Evolutionary conservation across 202 grass and related monocot species (phyloP), one percentile per base, ranked within the genome.

Genomic region (Eragrostis tef): DNA sequence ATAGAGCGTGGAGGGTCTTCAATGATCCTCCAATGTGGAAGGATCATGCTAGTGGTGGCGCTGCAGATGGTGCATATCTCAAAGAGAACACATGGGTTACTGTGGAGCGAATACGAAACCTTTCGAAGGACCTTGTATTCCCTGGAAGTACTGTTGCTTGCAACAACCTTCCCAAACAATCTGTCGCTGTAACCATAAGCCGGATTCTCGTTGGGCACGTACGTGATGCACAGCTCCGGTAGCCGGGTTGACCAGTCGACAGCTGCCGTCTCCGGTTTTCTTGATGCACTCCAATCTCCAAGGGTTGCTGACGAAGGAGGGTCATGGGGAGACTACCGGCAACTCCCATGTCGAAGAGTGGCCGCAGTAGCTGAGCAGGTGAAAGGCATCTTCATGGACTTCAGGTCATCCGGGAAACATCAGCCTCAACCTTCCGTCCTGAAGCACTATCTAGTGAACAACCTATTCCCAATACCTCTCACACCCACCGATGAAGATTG

Each of bases 41-140:
- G 29, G n/a, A n/a, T n/a, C n/a, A n/a, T n/a, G n/a, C n/a, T n/a
- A 22, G 22, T 9, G 14, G 31, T 17, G 14, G 6, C n/a, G 1
- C 60, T 21, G 1, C 52, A 20, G 13, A 83, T 10, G 47, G 59
- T 83, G 21, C 52, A 74, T 15, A 83, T 34, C 70, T 83, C 80
- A 17, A 53, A 53, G 50, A 53, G 14, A 19, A 53, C 50, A 17
- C 14, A 53, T 7, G 14, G 2, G 14, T 53, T 53, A 19, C 50
- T 17, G 50, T 53, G 17, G 5, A 53, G 50, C 17, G 50, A 53
- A 6, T 53, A 53, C 0, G 50, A 53, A n/a, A 53, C 50, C 16
- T 53, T 57, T 21, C 81, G 81, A 7, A 83, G 11, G 0, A 34
- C 70, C 81, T 83, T 83, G 81, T 83, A 83, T 22, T 83, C 71